These are phyloP conservation scores for Podaxis pistillaris DNA, from an alignment of 768 basidiomycete genomes.

Conservation along the genomic window DNA sequence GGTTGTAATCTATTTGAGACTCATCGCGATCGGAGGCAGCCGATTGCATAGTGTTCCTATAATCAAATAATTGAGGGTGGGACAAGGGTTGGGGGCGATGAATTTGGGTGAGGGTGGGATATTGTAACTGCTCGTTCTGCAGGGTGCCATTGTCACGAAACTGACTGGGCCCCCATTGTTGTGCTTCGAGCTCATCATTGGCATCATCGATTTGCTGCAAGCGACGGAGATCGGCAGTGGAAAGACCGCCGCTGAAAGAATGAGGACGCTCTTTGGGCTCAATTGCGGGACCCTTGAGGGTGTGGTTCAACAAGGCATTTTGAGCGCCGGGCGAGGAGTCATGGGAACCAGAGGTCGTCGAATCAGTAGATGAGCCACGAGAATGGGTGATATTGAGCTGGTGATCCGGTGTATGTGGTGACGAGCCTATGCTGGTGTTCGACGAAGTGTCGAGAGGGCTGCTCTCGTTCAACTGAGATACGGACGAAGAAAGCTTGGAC, in stretches of 20 bases:
- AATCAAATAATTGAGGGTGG: constrained; percentile 35
- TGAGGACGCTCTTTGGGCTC: constrained; percentile 78
- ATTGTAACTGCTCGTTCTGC: constrained; percentile 45
- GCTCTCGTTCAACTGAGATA: constrained; percentile 58
- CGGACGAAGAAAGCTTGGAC: constrained; percentile 52
- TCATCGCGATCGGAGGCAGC: constrained; percentile 40
- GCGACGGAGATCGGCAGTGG: constrained; percentile 70
- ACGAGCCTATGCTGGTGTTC: constrained; percentile 69
- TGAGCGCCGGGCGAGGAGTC: constrained; percentile 45
- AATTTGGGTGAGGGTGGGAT: constrained; percentile 67
- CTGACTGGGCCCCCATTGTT: constrained; percentile 50
- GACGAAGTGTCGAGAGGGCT: constrained; percentile 77
- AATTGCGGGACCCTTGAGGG: constrained; percentile 48
- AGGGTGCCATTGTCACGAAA: constrained; percentile 41
- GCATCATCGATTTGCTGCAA: constrained; percentile 66
- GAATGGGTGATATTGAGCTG: constrained; percentile 70
- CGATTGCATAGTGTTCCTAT: constrained; percentile 27
- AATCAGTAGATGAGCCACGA: constrained; percentile 81
- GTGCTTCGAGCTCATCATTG: constrained; percentile 42
- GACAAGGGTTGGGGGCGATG: constrained; percentile 52
- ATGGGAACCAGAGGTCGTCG: constrained; percentile 58
- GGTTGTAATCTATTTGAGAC: constrained; percentile 53
- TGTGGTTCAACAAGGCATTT: constrained; percentile 50
- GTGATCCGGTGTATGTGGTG: constrained; percentile 68
- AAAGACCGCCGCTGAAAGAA: constrained; percentile 78